A percentile compares a stretch with the other conserved stretches of the same genome.
phyloP scores from a whole-genome alignment of 306 rosid genomes.

The Dalbergia oliveri region DNA sequence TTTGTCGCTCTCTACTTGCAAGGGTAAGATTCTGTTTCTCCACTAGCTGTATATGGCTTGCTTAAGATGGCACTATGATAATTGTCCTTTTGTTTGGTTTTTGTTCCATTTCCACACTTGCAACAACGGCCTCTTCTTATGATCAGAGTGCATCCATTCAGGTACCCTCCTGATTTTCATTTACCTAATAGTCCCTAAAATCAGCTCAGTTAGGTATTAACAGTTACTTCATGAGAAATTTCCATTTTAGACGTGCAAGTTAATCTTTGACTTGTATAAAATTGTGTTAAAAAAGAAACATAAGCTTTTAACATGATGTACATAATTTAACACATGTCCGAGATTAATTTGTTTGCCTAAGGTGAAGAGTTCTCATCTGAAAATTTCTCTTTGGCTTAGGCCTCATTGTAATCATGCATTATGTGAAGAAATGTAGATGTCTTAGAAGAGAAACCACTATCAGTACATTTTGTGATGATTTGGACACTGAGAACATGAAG shows the following conservation, averaged over 20 bases:
- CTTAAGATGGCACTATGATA: slow-evolving; percentile 44
- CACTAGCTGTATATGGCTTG: slow-evolving; percentile 6
- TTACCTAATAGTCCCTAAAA: background rate
- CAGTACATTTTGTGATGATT: no score
- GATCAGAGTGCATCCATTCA: slow-evolving; percentile 86
- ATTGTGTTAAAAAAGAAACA: no score
- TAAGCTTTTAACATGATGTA: no score
- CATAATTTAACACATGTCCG: no score
- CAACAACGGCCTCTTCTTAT: slow-evolving; percentile 46
- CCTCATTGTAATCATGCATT: no score
- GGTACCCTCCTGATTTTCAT: slow-evolving; percentile 52
- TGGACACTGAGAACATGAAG: background rate
- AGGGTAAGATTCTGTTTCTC: slow-evolving; percentile 61
- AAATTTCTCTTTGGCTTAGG: no score
- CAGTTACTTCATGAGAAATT: background rate
- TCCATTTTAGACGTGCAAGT: background rate
- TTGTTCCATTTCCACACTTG: slow-evolving; percentile 49
- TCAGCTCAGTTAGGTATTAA: background rate
- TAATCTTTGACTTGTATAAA: background rate
- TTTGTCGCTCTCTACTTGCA: slow-evolving; percentile 78
- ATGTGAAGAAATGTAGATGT: no score
- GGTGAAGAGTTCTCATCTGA: no score
- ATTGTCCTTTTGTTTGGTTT: slow-evolving; percentile 51
- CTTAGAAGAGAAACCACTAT: no score
- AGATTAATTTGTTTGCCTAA: no score